Conservation (phyloP, 441 rosid species). For the Biscutella auriculata region DNA sequence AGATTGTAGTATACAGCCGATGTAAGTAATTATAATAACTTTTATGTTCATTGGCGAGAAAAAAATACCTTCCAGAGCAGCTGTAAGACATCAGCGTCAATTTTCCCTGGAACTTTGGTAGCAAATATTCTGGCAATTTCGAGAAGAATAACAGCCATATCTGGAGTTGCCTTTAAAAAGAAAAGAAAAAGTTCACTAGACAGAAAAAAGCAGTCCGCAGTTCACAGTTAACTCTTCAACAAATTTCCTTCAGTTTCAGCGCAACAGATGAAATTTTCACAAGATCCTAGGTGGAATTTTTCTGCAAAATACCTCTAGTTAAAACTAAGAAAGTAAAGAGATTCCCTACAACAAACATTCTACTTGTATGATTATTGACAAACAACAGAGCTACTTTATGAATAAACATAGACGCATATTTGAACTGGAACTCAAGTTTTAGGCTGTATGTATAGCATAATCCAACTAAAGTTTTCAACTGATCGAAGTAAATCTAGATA, state of each 20-base stretch:
- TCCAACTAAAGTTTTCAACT: too few relatives aligned
- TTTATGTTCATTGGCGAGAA: not conserved
- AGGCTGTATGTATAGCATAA: too few relatives aligned
- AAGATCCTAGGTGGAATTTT: not conserved
- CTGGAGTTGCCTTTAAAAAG: conserved; percentile 77
- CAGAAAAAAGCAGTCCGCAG: not conserved
- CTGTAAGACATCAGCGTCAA: conserved; percentile 95
- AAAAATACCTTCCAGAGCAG: conserved; percentile 85
- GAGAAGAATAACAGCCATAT: conserved; percentile 98
- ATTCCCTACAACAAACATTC: not conserved
- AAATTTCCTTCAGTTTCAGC: not conserved
- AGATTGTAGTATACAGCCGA: not conserved
- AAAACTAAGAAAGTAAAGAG: not conserved
- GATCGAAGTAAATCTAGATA: too few relatives aligned
- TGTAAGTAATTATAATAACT: not conserved
- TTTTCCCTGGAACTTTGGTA: conserved; percentile 98
- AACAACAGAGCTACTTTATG: not conserved
- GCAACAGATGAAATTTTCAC: not conserved
- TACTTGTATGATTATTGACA: not conserved
- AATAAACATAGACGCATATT: too few relatives aligned
- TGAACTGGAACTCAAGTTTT: too few relatives aligned
- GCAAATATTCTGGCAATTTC: conserved; percentile 99
- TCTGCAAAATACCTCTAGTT: conserved; percentile 3
- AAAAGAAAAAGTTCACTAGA: not conserved
- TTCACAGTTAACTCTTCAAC: not conserved